Conservation (phyloP, 768 basidiomycete genomes). For the Naematelia aurantialba region DNA sequence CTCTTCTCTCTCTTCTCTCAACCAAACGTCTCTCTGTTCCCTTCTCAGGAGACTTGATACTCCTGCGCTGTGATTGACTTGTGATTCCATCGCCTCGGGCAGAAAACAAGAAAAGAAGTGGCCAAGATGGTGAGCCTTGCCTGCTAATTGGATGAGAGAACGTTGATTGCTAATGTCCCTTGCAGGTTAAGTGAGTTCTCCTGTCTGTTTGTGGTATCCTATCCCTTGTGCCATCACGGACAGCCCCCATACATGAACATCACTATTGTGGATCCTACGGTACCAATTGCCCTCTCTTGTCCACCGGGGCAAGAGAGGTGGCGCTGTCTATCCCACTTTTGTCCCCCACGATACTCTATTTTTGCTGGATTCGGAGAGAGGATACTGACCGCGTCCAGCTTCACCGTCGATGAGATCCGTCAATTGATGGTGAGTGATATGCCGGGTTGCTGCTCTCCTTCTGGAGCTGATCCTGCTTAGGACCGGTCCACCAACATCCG, state of each 20-base stretch:
- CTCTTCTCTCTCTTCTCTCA: conserved; percentile 5
- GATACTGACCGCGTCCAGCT: conserved; percentile 28
- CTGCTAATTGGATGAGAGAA: background rate
- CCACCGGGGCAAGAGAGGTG: too few relatives aligned
- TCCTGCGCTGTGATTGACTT: background rate
- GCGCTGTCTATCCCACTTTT: too few relatives aligned
- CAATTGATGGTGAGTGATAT: conserved; percentile 41
- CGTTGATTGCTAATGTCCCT: conserved; percentile 25
- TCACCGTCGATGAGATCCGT: conserved; percentile 52
- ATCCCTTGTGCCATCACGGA: background rate
- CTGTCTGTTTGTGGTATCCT: background rate
- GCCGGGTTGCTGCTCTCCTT: background rate
- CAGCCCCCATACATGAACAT: too few relatives aligned
- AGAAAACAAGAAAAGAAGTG: conserved; percentile 18
- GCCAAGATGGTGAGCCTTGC: conserved; percentile 40
- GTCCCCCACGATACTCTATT: too few relatives aligned
- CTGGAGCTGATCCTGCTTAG: conserved; percentile 1
- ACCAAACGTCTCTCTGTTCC: conserved; percentile 7
- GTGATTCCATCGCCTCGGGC: conserved; percentile 20
- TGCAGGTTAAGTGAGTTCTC: conserved; percentile 41
- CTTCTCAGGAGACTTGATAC: conserved; percentile 7
- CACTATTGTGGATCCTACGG: too few relatives aligned
- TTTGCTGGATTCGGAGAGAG: background rate
- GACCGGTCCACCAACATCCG: conserved; percentile 50
- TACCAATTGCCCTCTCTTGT: too few relatives aligned